Base-by-base conservation (phyloP, 2,329 filamentous ascomycete genomes). In the Aspergillus latus region DNA sequence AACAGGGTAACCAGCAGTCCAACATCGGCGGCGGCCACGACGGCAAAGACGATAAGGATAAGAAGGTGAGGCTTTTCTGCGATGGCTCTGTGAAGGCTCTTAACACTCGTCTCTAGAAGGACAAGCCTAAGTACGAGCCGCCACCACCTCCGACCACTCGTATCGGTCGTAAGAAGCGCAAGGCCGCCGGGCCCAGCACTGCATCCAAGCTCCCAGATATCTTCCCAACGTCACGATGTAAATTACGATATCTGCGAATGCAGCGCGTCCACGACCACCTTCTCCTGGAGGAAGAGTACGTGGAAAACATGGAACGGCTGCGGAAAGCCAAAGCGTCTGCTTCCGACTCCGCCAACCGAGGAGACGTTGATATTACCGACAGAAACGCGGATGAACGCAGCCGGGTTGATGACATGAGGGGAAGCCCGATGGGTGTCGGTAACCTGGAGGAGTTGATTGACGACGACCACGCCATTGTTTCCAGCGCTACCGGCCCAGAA, bases 61-160 rank as follows among this genome's bases (percentile, higher is more conserved):
- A 97, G 84, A 97, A 97, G 85, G 93, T 90, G 62, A 43, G 59
- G 11, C 2, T 29, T 29, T 44, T 5, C 57, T 43, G 26, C 11
- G 30, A 28, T 15, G 37, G n/a, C 32, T 15, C 11, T 8, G 11
- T 10, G 9, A 26, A 32, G n/a, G 46, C n/a, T 29, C 13, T 49
- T 54, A 13, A 58, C 44, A 60, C 53, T 54, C 40, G 34, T n/a
- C 49, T 56, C 36, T 70, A 96, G 93, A 97, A 99, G 84, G 93
- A 99, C 62, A 99, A 99, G 88, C 94, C 94, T 73, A 97, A 96
- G 89, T 99, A 99, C 82, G 94, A 99, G 78, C 94, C 94, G 63
- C 94, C 94, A 66, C 94, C 94, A 76, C 88, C 93, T 71, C 94
- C 94, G 62, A 99, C 94, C 61, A 97, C 94, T 64, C 90, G 94